phyloP scores from a whole-genome alignment of 306 rosid species.

The Datisca glomerata region DNA sequence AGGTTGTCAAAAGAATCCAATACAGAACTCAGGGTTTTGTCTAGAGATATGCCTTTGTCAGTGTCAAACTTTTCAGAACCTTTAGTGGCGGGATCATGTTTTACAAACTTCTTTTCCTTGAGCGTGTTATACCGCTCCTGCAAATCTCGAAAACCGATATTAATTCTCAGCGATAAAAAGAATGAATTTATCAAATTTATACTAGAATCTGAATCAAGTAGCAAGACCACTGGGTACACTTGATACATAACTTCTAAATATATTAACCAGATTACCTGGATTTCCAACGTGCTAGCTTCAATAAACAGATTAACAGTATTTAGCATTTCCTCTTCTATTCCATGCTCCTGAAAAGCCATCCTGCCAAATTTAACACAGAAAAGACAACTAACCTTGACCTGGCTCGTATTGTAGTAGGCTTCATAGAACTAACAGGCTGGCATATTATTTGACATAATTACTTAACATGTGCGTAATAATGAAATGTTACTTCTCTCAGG shows the following conservation, averaged over 20 bases:
- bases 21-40: constrained; percentile 69
- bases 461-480: too few species aligned
- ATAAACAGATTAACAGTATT: constrained; percentile 57
- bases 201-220: too few species aligned
- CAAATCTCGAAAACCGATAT: constrained; percentile 17
- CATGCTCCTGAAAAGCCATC: constrained; percentile 77
- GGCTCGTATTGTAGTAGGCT: background rate
- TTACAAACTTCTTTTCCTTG: constrained; percentile 36
- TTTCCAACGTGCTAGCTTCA: constrained; percentile 56
- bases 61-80: constrained; percentile 30
- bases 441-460: too few species aligned
- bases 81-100: constrained; percentile 25
- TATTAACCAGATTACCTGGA: constrained; percentile 50
- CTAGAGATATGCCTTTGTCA: constrained; percentile 37
- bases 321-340: constrained; percentile 55
- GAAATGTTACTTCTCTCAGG: too few species aligned
- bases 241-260: too few species aligned
- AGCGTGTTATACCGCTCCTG: constrained; percentile 66
- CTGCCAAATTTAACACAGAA: constrained; percentile 33
- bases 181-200: background rate
- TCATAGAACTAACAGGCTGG: too few species aligned
- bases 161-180: constrained; percentile 5
- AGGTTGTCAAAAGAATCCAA: constrained; percentile 96
- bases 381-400: too few species aligned
- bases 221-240: too few species aligned